Percentiles rank a stretch among this genome's conserved stretches.
These are phyloP conservation scores for Saccharomyces kudriavzevii DNA, from an alignment of 805 yeast genomes.

Conservation along the genomic window DNA sequence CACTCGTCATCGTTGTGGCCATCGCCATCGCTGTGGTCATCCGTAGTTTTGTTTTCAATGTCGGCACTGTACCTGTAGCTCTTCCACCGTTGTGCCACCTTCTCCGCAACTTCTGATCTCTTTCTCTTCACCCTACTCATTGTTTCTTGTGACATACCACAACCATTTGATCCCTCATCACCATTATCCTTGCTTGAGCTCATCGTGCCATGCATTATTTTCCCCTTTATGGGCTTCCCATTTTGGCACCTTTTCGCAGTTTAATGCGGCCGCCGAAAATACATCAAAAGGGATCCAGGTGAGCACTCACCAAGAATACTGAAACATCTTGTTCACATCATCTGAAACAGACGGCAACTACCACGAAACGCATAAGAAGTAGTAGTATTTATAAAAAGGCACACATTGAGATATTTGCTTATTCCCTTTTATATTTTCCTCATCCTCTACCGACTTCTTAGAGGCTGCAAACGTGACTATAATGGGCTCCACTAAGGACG, in stretches of 20 bases:
- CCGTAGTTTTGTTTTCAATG: neutral
- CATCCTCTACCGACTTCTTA: neutral
- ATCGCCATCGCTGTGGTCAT: neutral
- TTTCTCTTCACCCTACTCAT: neutral
- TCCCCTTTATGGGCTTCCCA: neutral
- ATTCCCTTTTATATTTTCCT: neutral
- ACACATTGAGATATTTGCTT: neutral
- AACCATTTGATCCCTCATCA: neutral
- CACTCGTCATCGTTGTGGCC: neutral
- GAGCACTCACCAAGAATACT: neutral
- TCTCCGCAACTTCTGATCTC: neutral
- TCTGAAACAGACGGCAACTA: neutral
- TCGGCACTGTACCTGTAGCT: slow-evolving; percentile 1
- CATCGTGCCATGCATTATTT: neutral
- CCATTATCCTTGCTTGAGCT: neutral
- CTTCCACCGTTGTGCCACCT: neutral
- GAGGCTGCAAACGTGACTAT: neutral
- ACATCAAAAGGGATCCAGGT: neutral
- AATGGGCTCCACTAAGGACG: neutral
- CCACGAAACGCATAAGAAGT: neutral
- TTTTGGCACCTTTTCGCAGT: neutral
- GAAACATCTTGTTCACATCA: neutral
- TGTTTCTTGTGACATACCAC: neutral
- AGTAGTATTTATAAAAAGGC: neutral
- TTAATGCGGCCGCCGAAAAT: neutral